Conservation (phyloP, 1,284 basidiomycete species). For the Mycena citricolor region DNA sequence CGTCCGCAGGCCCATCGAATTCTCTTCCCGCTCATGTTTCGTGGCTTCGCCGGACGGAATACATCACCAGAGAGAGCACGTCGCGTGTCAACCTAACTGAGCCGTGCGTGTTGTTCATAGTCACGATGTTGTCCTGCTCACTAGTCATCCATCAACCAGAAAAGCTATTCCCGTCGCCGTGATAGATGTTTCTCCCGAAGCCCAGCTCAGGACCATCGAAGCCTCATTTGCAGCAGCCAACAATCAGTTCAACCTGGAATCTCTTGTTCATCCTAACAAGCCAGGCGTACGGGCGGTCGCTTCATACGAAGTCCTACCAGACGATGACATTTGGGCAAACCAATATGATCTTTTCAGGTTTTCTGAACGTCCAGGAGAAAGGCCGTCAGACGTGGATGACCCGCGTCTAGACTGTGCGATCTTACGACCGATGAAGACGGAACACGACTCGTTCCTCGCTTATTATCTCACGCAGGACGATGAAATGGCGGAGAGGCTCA, state of each 20-base stretch:
- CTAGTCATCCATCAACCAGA: slow-evolving; percentile 31
- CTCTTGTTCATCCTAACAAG: slow-evolving; percentile 79
- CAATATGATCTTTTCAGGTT: slow-evolving; percentile 88
- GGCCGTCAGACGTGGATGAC: slow-evolving; percentile 66
- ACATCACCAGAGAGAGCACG: slow-evolving; percentile 68
- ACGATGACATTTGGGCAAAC: slow-evolving; percentile 86
- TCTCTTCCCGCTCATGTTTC: slow-evolving; percentile 66
- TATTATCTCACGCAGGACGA: slow-evolving; percentile 86
- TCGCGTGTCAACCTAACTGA: slow-evolving; percentile 54
- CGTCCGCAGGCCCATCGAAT: slow-evolving; percentile 47
- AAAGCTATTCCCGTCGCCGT: slow-evolving; percentile 50
- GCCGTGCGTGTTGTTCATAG: slow-evolving; percentile 41
- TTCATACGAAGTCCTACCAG: slow-evolving; percentile 84
- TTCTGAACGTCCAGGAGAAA: slow-evolving; percentile 83
- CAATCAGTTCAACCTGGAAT: slow-evolving; percentile 55
- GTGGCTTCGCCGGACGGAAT: slow-evolving; percentile 89
- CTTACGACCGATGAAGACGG: slow-evolving; percentile 81
- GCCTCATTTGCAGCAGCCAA: slow-evolving; percentile 73
- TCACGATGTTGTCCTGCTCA: neutral
- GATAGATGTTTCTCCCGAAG: slow-evolving; percentile 76
- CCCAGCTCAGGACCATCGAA: slow-evolving; percentile 83
- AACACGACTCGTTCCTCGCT: slow-evolving; percentile 85
- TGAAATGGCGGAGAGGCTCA: slow-evolving; percentile 61
- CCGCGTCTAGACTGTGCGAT: slow-evolving; percentile 82
- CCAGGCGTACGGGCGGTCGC: slow-evolving; percentile 75